Evolutionary conservation across 306 rosid genomes (phyloP).

Genomic region (Rosa multiflora): DNA sequence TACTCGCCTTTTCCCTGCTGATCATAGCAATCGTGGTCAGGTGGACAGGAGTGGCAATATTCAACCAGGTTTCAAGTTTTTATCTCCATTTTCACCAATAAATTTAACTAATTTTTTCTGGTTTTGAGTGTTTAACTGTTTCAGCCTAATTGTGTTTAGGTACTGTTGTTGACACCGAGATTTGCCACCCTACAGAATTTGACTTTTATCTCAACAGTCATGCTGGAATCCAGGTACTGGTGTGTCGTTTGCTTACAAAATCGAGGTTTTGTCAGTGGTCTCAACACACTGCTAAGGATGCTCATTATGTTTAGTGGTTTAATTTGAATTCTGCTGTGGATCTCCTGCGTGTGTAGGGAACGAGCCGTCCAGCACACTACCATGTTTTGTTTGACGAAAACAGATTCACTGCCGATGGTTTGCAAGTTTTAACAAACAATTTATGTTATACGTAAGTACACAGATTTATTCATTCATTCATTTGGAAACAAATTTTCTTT

Average conservation of each 20-base stretch:
- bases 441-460: slow-evolving; percentile 46
- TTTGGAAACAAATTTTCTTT: not conserved
- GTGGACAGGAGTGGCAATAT: slow-evolving; percentile 69
- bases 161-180: slow-evolving; percentile 64
- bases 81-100: not conserved
- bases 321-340: not conserved
- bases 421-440: slow-evolving; percentile 41
- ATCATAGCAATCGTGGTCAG: slow-evolving; percentile 4
- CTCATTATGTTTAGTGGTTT: not conserved
- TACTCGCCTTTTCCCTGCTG: slow-evolving; percentile 58
- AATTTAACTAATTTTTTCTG: not conserved
- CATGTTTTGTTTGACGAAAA: slow-evolving; percentile 51
- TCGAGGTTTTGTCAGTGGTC: not conserved
- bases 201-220: slow-evolving; percentile 82
- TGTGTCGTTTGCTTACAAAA: not conserved
- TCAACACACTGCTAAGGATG: not conserved
- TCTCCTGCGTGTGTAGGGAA: slow-evolving; percentile 31
- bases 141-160: slow-evolving; percentile 34
- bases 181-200: slow-evolving; percentile 67
- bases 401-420: slow-evolving; percentile 29
- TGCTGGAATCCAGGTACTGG: slow-evolving; percentile 65
- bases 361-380: slow-evolving; percentile 47
- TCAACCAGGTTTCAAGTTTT: slow-evolving; percentile 51
- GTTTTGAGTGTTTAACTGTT: not conserved
- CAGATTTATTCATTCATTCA: not conserved